Evolutionary conservation across 768 basidiomycete genomes (phyloP), one percentile per base, ranked within the genome.

Genomic region (Lepiota brunneoincarnata): DNA sequence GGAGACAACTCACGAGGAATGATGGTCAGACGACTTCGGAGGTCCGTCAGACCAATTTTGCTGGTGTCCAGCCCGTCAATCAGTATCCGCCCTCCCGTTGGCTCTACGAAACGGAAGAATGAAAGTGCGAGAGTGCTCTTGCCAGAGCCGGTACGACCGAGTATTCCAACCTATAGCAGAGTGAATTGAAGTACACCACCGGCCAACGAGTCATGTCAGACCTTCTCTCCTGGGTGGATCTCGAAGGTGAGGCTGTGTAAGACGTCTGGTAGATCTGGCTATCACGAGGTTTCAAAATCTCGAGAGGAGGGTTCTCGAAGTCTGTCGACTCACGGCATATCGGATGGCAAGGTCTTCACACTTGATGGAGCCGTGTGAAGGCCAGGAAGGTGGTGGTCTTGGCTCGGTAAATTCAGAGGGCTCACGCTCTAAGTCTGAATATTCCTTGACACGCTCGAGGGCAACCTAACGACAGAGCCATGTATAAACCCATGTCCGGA

Each of bases 401-500:
- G 91, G 92, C 55, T 96, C 92, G 40, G 90, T 67, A 63, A 87
- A 91, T 65, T 98, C 94, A 1, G 92, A 76, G 7, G 86, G 78
- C 72, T 98, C 94, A 23, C 79, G 79, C 38, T 74, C 67, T 21
- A 94, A 69, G 58, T 93, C 89, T 3, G 92, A 88, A 66, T 89
- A 95, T 71, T 96, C 94, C 65, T 94, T 93, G 66, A 96, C 82
- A 46, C 94, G 87, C 67, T 95, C 93, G 35, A 93, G 72, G 28
- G 90, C 86, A 59, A 92, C 88, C 87, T 89, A 51, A 15, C 44
- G 26, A 36, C 14, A 34, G 38, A 49, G 38, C 24, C 39, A 34
- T 18, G 47, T 42, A 18, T 45, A 24, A 28, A 7, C 26, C n/a
- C 31, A 18, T 15, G 2, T 23, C 18, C 26, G 28, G 6, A 10